phyloP scores from a whole-genome alignment of 306 rosid genomes.

The Casuarina glauca region DNA sequence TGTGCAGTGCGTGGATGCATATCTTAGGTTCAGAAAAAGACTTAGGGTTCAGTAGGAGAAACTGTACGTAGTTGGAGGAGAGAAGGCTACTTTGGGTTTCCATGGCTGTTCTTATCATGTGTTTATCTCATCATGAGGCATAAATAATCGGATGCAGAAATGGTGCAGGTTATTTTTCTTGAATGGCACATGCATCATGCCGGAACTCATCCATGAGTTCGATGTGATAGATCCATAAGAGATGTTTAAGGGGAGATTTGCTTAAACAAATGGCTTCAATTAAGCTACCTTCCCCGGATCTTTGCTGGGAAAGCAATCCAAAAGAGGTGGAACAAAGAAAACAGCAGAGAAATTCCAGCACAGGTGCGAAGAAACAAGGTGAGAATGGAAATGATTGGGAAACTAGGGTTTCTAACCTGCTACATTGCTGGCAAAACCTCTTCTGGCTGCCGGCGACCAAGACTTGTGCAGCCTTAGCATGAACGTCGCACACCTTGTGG shows the following conservation, averaged over 20 bases:
- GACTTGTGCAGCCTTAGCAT: slow-evolving; percentile 76
- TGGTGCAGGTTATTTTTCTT: not conserved
- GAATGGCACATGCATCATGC: not conserved
- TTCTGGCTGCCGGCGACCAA: slow-evolving; percentile 49
- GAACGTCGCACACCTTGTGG: slow-evolving; percentile 87
- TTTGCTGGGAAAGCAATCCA: not conserved
- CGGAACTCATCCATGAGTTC: not conserved
- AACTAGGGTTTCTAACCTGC: slow-evolving; percentile 84
- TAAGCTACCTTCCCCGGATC: not conserved
- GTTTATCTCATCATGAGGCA: slow-evolving; percentile 11
- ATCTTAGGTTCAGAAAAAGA: not conserved
- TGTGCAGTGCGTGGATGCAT: not conserved
- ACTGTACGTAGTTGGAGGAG: too few species aligned
- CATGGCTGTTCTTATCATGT: too few species aligned
- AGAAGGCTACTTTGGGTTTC: too few species aligned
- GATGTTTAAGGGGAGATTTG: not conserved
- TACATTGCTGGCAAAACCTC: slow-evolving; percentile 98
- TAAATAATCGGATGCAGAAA: slow-evolving; percentile 1
- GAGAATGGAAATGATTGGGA: not conserved
- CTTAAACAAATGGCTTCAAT: not conserved
- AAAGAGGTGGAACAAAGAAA: not conserved
- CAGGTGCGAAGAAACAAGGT: not conserved
- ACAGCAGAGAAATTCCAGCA: not conserved
- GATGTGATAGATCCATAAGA: not conserved
- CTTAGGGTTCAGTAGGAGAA: not conserved